Conservation (phyloP, 176 grass and related monocot species). For the Panicum miliaceum region DNA sequence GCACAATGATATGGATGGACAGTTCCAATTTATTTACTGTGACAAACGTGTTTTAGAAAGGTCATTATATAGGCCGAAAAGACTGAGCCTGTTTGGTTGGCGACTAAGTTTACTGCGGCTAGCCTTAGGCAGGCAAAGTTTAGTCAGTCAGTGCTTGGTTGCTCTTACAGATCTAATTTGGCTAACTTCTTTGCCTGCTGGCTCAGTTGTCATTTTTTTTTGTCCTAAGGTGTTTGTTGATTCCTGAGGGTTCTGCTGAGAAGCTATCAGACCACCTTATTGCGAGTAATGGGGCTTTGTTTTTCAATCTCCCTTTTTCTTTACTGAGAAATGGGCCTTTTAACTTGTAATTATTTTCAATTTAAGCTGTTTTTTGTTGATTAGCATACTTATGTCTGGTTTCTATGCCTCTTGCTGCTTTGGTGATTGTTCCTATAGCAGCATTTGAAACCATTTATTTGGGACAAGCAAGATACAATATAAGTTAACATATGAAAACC, state of each 20-base stretch:
- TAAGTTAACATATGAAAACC: neutral
- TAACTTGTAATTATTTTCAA: neutral
- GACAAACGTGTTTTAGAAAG: neutral
- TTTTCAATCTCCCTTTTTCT: neutral
- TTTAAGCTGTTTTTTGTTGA: neutral
- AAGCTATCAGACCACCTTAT: neutral
- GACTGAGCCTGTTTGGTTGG: neutral
- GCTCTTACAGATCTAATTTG: neutral
- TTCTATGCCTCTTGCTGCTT: neutral
- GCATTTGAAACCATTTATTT: neutral
- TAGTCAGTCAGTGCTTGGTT: neutral
- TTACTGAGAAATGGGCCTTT: neutral
- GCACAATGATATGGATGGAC: neutral
- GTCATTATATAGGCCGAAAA: neutral
- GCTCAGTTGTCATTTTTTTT: neutral
- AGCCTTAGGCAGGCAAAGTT: neutral
- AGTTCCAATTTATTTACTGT: neutral
- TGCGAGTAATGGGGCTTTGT: neutral
- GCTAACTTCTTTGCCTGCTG: neutral
- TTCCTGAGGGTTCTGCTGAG: neutral
- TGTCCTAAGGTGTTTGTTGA: neutral
- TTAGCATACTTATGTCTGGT: neutral
- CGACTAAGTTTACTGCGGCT: neutral
- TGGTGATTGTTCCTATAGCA: constrained; percentile 3
- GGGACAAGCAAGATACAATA: neutral